Percentiles rank a stretch among this genome's conserved stretches.
Evolutionary conservation across 768 basidiomycete genomes (phyloP).

Genomic region (Trichaptum fuscoviolaceum): DNA sequence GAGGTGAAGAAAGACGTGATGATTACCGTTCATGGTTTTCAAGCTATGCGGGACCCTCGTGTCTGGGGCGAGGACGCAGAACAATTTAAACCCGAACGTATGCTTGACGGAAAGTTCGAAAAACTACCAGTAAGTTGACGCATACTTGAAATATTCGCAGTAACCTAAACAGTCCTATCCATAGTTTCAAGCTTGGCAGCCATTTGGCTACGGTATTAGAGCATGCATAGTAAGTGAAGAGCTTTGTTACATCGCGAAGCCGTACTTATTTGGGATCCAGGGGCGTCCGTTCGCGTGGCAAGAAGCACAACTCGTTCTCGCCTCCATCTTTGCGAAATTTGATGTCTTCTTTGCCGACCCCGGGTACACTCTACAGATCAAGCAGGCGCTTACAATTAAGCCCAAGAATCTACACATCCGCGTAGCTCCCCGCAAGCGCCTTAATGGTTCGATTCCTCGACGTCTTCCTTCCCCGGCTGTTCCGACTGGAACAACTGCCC

Average conservation of each 20-base stretch:
- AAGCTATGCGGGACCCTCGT: constrained; percentile 33
- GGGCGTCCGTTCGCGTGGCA: constrained; percentile 15
- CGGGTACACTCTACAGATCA: constrained; percentile 37
- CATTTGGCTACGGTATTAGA: constrained; percentile 22
- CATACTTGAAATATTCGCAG: not conserved
- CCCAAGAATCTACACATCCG: constrained; percentile 37
- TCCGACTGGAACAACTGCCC: not conserved
- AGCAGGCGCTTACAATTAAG: constrained; percentile 44
- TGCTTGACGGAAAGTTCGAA: constrained; percentile 45
- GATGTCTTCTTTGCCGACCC: constrained; percentile 39
- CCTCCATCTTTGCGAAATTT: constrained; percentile 39
- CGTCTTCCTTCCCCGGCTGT: constrained; percentile 10
- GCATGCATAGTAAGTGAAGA: not conserved
- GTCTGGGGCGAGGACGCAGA: constrained; percentile 45
- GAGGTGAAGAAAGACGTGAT: constrained; percentile 26
- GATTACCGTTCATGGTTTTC: constrained; percentile 24
- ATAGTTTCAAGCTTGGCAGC: constrained; percentile 40
- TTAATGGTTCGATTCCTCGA: not conserved
- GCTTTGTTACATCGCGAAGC: not conserved
- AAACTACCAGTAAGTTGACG: constrained; percentile 32
- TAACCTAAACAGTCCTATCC: too few species aligned
- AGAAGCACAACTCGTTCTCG: constrained; percentile 37
- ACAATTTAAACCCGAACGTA: constrained; percentile 41
- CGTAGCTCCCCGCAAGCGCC: constrained; percentile 27
- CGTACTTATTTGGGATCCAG: not conserved